These are phyloP conservation scores for Diaporthe capsici DNA, from an alignment of 2,329 filamentous ascomycete genomes.

Conservation along the genomic window DNA sequence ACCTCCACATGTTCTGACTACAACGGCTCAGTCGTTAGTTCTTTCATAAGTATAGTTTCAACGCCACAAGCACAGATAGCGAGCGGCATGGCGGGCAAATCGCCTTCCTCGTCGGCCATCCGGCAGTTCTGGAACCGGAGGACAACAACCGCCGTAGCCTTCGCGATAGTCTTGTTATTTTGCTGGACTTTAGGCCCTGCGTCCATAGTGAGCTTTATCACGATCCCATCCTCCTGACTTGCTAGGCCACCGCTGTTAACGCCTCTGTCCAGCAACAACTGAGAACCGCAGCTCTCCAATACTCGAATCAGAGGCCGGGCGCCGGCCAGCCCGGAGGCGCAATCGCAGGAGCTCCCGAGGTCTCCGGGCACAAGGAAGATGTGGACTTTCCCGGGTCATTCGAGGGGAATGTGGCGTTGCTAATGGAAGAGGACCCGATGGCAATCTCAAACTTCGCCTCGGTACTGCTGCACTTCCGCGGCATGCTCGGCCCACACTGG, in stretches of 20 bases:
- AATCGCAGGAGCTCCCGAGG: not conserved
- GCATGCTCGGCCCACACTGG: conserved; percentile 30
- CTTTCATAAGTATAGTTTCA: not conserved
- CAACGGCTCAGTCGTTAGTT: not conserved
- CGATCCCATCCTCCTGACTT: not conserved
- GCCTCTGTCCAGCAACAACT: not conserved
- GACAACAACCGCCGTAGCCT: not conserved
- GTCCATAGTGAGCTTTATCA: conserved; percentile 1
- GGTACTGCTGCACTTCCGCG: conserved; percentile 31
- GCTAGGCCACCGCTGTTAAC: not conserved
- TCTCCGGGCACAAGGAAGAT: not conserved
- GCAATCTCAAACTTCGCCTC: conserved; percentile 31
- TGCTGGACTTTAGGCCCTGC: conserved; percentile 16
- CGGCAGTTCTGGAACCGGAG: conserved; percentile 12
- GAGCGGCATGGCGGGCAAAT: conserved; percentile 7
- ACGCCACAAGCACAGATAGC: not conserved
- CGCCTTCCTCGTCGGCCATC: not conserved
- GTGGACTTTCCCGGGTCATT: conserved; percentile 18
- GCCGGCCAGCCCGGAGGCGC: not conserved
- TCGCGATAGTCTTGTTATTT: not conserved
- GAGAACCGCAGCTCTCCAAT: not conserved
- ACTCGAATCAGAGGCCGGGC: not conserved
- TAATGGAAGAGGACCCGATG: conserved; percentile 34
- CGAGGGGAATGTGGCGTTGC: conserved; percentile 23
- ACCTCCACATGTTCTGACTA: not conserved